These are phyloP conservation scores for Verticillium longisporum DNA, from an alignment of 2,329 filamentous ascomycete genomes.

Conservation along the genomic window DNA sequence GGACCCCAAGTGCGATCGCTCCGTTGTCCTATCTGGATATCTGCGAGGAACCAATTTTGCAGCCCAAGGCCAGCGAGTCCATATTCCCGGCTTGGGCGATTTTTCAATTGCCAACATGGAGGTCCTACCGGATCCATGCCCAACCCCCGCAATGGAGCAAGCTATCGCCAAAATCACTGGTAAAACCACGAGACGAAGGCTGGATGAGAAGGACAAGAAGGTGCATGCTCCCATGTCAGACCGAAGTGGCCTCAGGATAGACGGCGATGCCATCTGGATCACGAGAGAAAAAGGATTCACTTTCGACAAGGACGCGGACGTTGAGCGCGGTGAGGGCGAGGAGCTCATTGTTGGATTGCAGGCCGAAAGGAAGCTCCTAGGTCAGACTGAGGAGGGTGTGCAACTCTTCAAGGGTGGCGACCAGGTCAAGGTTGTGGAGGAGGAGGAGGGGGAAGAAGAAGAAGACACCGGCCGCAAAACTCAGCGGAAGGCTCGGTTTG, in stretches of 20 bases:
- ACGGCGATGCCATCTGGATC: slow-evolving; percentile 94
- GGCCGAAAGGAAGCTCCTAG: slow-evolving; percentile 71
- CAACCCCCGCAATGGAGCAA: slow-evolving; percentile 86
- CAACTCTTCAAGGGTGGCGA: slow-evolving; percentile 78
- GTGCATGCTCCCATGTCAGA: slow-evolving; percentile 98
- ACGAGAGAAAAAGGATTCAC: slow-evolving; percentile 64
- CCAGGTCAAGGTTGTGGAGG: slow-evolving; percentile 52
- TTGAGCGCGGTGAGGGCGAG: slow-evolving; percentile 85
- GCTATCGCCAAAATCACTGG: slow-evolving; percentile 77
- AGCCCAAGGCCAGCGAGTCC: slow-evolving; percentile 75
- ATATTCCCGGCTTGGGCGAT: slow-evolving; percentile 89
- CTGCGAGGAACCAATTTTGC: slow-evolving; percentile 92
- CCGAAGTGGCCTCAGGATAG: slow-evolving; percentile 89
- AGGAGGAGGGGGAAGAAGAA: slow-evolving; percentile 22
- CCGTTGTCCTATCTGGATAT: slow-evolving; percentile 87
- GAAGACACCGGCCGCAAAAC: slow-evolving; percentile 57
- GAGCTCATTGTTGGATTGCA: slow-evolving; percentile 90
- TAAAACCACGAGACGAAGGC: slow-evolving; percentile 68
- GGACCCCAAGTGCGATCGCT: slow-evolving; percentile 82
- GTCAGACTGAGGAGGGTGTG: slow-evolving; percentile 74
- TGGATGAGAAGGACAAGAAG: slow-evolving; percentile 96
- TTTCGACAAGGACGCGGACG: slow-evolving; percentile 60
- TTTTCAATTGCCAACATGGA: slow-evolving; percentile 79
- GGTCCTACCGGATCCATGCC: slow-evolving; percentile 85
- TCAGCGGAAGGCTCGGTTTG: slow-evolving; percentile 49